Conservation (phyloP, 257 asterid genomes). For the Cynanchum wilfordii region DNA sequence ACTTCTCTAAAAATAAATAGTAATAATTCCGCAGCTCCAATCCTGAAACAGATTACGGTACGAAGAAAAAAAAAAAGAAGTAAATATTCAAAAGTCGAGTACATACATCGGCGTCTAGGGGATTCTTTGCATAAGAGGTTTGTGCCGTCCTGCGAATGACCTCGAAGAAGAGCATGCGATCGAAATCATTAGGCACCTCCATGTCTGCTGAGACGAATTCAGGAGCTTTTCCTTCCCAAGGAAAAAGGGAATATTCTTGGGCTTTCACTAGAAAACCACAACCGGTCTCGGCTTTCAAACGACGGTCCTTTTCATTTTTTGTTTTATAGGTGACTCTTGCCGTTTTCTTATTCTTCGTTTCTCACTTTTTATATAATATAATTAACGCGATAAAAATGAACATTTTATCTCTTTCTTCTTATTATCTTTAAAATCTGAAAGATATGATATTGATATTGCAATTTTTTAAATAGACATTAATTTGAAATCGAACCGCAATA, state of each 20-base stretch:
- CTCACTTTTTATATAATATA: too few relatives aligned
- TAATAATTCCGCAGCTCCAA: background rate
- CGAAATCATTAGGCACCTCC: constrained; percentile 71
- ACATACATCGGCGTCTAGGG: constrained; percentile 74
- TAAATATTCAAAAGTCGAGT: background rate
- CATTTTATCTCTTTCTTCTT: too few relatives aligned
- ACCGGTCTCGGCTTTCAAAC: background rate
- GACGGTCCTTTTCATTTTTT: background rate
- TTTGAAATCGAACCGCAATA: too few relatives aligned
- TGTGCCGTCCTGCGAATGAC: constrained; percentile 79
- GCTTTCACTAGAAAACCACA: background rate
- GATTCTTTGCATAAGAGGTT: constrained; percentile 54
- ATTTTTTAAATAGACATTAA: too few relatives aligned
- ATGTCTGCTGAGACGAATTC: constrained; percentile 13
- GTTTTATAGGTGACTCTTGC: too few relatives aligned
- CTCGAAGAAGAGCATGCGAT: constrained; percentile 80
- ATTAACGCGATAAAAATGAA: too few relatives aligned
- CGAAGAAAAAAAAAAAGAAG: too few relatives aligned
- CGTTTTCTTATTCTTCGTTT: too few relatives aligned
- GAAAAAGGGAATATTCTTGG: background rate
- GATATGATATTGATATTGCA: too few relatives aligned
- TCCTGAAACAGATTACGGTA: background rate
- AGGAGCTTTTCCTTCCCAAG: too few relatives aligned
- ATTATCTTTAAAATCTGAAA: too few relatives aligned
- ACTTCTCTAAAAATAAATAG: background rate